A percentile compares a stretch with the other conserved stretches of the same genome.
phyloP scores from a whole-genome alignment of 1,139 yeast genomes.

The Yamadazyma friedrichii region DNA sequence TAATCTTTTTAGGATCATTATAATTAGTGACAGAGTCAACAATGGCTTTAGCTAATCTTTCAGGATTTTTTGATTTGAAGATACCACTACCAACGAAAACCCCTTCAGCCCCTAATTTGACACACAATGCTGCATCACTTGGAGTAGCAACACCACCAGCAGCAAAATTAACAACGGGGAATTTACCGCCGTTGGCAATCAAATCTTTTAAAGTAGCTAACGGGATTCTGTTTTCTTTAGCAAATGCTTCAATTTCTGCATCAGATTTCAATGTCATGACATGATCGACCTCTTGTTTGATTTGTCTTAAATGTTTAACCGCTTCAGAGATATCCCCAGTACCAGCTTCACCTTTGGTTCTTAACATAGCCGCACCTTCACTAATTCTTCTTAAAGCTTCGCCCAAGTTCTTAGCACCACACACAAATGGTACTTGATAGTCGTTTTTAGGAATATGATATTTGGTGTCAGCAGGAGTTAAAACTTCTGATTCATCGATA shows the following conservation, averaged over 20 bases:
- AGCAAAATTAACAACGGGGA: conserved; percentile 86
- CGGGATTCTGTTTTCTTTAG: conserved; percentile 63
- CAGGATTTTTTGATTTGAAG: conserved; percentile 75
- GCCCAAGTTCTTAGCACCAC: conserved; percentile 83
- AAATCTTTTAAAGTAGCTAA: conserved; percentile 50
- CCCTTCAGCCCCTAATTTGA: conserved; percentile 92
- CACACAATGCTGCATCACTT: conserved; percentile 83
- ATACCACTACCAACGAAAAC: conserved; percentile 91
- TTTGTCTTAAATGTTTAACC: conserved; percentile 69
- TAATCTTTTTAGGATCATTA: conserved; percentile 60
- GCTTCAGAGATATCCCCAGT: conserved; percentile 89
- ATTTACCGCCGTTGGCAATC: conserved; percentile 55
- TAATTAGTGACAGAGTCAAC: conserved; percentile 80
- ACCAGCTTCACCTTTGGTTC: conserved; percentile 90
- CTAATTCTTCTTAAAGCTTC: conserved; percentile 79
- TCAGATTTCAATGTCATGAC: conserved; percentile 42
- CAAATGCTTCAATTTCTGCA: conserved; percentile 47
- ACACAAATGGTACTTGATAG: conserved; percentile 77
- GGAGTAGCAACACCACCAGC: conserved; percentile 94
- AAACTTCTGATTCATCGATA: conserved; percentile 82
- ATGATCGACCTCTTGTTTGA: conserved; percentile 54
- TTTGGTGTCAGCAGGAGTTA: conserved; percentile 76
- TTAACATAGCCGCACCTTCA: conserved; percentile 88
- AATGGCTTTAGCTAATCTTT: conserved; percentile 72
- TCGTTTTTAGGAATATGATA: conserved; percentile 63